Conservation (phyloP, 441 rosid genomes). For the Euphorbia schlechtendalii region DNA sequence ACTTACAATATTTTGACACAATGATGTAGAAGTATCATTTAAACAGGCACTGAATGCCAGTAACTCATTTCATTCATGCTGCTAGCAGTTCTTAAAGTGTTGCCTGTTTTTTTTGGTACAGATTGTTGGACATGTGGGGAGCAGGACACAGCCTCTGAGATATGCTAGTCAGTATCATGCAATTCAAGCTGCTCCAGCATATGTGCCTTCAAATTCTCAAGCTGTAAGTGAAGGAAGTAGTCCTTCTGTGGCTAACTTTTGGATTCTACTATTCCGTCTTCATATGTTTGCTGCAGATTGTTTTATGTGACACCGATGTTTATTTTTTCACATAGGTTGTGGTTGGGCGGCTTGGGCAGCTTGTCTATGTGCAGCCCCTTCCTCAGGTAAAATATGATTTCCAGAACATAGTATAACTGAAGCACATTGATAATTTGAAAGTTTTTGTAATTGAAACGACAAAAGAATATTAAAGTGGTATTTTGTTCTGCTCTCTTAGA, state of each 20-base stretch:
- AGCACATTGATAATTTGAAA: slow-evolving; percentile 12
- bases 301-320: slow-evolving; percentile 15
- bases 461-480: neutral
- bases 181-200: slow-evolving; percentile 50
- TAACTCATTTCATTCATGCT: neutral
- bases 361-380: slow-evolving; percentile 62
- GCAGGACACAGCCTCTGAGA: slow-evolving; percentile 51
- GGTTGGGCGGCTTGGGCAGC: slow-evolving; percentile 64
- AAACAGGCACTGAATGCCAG: neutral
- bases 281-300: neutral
- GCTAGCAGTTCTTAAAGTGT: slow-evolving; percentile 17
- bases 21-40: neutral
- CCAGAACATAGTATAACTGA: slow-evolving; percentile 11
- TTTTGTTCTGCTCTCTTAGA: neutral
- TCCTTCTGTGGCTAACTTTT: neutral
- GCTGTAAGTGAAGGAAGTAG: slow-evolving; percentile 33
- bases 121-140: slow-evolving; percentile 48
- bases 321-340: slow-evolving; percentile 38
- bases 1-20: neutral
- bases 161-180: slow-evolving; percentile 55
- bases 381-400: slow-evolving; percentile 49
- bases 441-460: slow-evolving; percentile 6
- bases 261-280: neutral
- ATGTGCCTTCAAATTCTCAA: slow-evolving; percentile 54
- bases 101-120: slow-evolving; percentile 23